Conservation (phyloP, 2,329 filamentous ascomycete species). For the Claviceps humidiphila region DNA sequence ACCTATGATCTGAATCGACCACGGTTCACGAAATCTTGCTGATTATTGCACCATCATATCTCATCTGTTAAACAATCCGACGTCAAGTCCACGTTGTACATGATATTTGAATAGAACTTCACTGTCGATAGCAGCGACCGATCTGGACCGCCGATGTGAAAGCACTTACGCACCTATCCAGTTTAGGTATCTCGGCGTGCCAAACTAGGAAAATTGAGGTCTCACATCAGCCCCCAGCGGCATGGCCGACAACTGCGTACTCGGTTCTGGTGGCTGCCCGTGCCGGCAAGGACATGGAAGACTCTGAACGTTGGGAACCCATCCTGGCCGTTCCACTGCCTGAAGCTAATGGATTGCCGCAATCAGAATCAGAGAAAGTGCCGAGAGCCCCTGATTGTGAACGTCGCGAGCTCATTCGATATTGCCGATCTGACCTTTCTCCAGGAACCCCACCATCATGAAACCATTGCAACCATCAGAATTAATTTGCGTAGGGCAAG, state of each 20-base stretch:
- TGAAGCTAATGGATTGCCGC: neutral
- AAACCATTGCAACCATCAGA: neutral
- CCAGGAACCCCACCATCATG: neutral
- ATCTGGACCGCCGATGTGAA: neutral
- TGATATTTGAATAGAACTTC: neutral
- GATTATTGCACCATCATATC: neutral
- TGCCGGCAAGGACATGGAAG: neutral
- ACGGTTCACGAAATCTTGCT: neutral
- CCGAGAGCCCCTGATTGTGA: neutral
- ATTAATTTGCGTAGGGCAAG: neutral
- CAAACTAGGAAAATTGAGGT: neutral
- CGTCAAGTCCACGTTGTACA: neutral
- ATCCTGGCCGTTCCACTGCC: neutral
- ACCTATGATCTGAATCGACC: neutral
- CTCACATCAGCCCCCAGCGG: neutral
- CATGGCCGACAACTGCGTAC: neutral
- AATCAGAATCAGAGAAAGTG: neutral
- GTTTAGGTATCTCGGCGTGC: neutral
- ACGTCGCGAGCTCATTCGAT: neutral
- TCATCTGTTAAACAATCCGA: neutral
- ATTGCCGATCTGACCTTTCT: neutral
- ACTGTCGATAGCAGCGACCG: neutral
- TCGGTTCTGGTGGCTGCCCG: neutral
- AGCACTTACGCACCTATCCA: neutral
- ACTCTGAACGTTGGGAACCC: neutral